phyloP scores from a whole-genome alignment of 768 basidiomycete species.

The Mycena haematopus region DNA sequence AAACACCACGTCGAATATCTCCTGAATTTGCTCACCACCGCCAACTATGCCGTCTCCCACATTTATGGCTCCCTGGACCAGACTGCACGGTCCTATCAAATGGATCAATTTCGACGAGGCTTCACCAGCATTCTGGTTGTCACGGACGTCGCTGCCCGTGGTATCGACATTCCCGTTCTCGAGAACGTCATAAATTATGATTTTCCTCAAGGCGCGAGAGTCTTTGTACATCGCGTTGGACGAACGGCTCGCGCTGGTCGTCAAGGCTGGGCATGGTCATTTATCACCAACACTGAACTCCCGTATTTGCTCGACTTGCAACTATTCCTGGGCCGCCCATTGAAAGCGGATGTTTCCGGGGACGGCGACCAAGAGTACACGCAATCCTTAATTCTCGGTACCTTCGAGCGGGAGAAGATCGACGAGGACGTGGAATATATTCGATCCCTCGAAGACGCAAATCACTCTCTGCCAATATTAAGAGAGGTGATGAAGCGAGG shows the following conservation, averaged over 20 bases:
- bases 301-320: slow-evolving; percentile 93
- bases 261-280: slow-evolving; percentile 96
- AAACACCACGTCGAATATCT: slow-evolving; percentile 99
- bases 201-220: slow-evolving; percentile 91
- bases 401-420: slow-evolving; percentile 77
- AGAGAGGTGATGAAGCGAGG: slow-evolving; percentile 88
- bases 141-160: slow-evolving; percentile 97
- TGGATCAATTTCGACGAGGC: slow-evolving; percentile 88
- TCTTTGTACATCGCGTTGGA: slow-evolving; percentile 97
- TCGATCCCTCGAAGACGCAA: slow-evolving; percentile 64
- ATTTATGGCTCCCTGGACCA: slow-evolving; percentile 98
- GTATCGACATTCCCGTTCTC: slow-evolving; percentile 95
- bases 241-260: slow-evolving; percentile 95
- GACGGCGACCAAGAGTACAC: slow-evolving; percentile 69
- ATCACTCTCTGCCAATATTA: slow-evolving; percentile 68
- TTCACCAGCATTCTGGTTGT: slow-evolving; percentile 87
- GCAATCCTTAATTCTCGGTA: slow-evolving; percentile 78
- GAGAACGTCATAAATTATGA: slow-evolving; percentile 99
- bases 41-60: slow-evolving; percentile 89
- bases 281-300: slow-evolving; percentile 84
- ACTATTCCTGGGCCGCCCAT: slow-evolving; percentile 84
- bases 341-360: slow-evolving; percentile 58
- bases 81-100: slow-evolving; percentile 84
- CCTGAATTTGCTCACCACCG: slow-evolving; percentile 72
- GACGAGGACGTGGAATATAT: slow-evolving; percentile 89